Evolutionary conservation across 2,329 filamentous ascomycete species (phyloP).

Genomic region (Aspergillus texensis): DNA sequence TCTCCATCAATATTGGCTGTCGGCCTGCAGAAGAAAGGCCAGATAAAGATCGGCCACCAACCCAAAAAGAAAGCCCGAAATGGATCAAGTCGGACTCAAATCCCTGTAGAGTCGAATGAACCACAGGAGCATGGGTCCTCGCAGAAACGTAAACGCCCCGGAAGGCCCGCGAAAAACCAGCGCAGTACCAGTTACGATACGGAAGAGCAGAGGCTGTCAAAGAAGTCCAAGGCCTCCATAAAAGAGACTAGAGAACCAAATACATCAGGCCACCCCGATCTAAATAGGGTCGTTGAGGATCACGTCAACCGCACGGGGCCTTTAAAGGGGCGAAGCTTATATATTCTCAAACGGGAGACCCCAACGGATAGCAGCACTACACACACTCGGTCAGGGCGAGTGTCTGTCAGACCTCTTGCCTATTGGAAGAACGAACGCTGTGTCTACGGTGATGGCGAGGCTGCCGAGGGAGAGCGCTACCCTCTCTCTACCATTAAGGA

Average conservation of each 20-base stretch:
- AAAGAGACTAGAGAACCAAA: slow-evolving; percentile 27
- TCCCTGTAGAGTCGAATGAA: slow-evolving; percentile 18
- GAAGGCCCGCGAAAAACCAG: slow-evolving; percentile 35
- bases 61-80: slow-evolving; percentile 18
- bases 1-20: slow-evolving; percentile 17
- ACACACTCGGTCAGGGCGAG: slow-evolving; percentile 76
- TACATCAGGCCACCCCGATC: slow-evolving; percentile 36
- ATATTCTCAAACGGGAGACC: slow-evolving; percentile 55
- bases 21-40: slow-evolving; percentile 17
- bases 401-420: slow-evolving; percentile 75
- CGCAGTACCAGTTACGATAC: slow-evolving; percentile 22
- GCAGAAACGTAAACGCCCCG: slow-evolving; percentile 34
- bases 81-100: slow-evolving; percentile 12
- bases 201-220: slow-evolving; percentile 31
- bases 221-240: slow-evolving; percentile 35
- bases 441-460: slow-evolving; percentile 67
- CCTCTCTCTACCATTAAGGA: slow-evolving; percentile 73
- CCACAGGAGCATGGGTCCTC: slow-evolving; percentile 19
- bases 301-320: slow-evolving; percentile 48
- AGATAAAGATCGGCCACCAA: slow-evolving; percentile 21
- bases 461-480: slow-evolving; percentile 59
- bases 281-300: slow-evolving; percentile 47
- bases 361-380: slow-evolving; percentile 58
- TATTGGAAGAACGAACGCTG: slow-evolving; percentile 86
- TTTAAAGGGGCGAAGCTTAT: slow-evolving; percentile 51